phyloP scores from a whole-genome alignment of 176 grass and related monocot species.

The Ampelocalamus luodianensis region DNA sequence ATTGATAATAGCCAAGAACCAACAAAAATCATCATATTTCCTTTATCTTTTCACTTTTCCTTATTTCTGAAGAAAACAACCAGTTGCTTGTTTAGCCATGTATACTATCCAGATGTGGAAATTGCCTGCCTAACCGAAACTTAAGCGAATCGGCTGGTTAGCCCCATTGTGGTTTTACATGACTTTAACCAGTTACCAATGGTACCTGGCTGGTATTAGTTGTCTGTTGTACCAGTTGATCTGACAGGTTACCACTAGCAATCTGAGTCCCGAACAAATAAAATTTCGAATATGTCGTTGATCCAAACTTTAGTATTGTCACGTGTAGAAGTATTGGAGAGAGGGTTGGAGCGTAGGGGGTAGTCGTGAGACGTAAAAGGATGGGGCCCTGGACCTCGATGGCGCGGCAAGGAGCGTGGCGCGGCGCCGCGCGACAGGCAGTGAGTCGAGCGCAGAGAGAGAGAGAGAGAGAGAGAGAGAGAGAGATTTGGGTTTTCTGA shows the following conservation, averaged over 20 bases:
- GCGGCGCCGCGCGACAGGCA: too few species aligned
- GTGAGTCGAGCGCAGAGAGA: too few species aligned
- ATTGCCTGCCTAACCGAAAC: not conserved
- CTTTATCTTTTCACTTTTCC: not conserved
- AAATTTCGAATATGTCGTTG: not conserved
- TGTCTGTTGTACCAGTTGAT: not conserved
- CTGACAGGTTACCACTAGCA: not conserved
- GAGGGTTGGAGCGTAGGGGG: too few species aligned
- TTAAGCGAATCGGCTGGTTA: not conserved
- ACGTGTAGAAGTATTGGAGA: too few species aligned
- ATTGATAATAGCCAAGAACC: slow-evolving; percentile 2
- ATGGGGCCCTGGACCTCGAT: too few species aligned
- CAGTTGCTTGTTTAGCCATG: slow-evolving; percentile 1
- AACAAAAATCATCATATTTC: not conserved
- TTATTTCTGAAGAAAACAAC: slow-evolving; percentile 21
- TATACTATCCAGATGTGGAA: slow-evolving; percentile 8
- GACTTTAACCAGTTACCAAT: slow-evolving; percentile 31
- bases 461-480: too few species aligned
- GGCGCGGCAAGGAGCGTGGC: too few species aligned
- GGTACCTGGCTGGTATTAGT: slow-evolving; percentile 6
- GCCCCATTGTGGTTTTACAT: not conserved
- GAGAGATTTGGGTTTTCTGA: too few species aligned
- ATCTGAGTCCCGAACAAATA: not conserved
- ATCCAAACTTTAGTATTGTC: not conserved
- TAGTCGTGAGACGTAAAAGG: too few species aligned